These are phyloP conservation scores for Tetracladium maxilliforme DNA, from an alignment of 2,329 filamentous ascomycete genomes.

Conservation along the genomic window DNA sequence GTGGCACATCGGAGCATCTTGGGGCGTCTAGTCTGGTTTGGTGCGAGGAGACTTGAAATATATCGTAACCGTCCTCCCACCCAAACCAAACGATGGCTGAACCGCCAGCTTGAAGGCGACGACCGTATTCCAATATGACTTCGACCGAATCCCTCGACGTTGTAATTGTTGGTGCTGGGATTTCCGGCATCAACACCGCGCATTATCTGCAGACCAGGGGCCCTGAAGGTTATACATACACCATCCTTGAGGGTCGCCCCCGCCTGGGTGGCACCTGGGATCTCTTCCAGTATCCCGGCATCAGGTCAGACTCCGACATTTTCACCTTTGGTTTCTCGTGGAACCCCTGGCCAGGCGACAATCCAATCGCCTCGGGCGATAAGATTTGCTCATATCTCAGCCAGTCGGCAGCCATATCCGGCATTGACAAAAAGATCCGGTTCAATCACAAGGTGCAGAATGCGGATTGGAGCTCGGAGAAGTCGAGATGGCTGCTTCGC, in stretches of 20 bases:
- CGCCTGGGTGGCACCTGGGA: conserved; percentile 67
- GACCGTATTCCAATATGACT: too few species aligned
- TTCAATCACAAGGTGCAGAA: conserved; percentile 31
- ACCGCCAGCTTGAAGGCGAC: too few species aligned
- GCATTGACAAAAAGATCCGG: conserved; percentile 40
- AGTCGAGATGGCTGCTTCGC: conserved; percentile 36
- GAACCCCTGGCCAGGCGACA: conserved; percentile 46
- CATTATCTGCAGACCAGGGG: conserved; percentile 50
- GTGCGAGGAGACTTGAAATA: too few species aligned
- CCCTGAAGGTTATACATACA: conserved; percentile 37
- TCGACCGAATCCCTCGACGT: conserved; percentile 25
- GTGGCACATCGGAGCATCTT: too few species aligned
- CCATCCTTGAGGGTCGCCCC: conserved; percentile 52
- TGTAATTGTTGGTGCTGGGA: conserved; percentile 57
- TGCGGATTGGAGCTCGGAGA: conserved; percentile 37
- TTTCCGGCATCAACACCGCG: conserved; percentile 61
- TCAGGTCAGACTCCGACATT: conserved; percentile 48
- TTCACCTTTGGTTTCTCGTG: conserved; percentile 53
- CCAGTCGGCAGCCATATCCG: conserved; percentile 29
- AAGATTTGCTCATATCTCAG: conserved; percentile 39
- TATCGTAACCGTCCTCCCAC: too few species aligned
- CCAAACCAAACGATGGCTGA: too few species aligned
- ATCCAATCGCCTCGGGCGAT: conserved; percentile 32
- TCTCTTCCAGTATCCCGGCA: conserved; percentile 62
- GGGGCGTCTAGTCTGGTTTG: too few species aligned